These are phyloP conservation scores for Penicillium polonicum DNA, from an alignment of 2,329 filamentous ascomycete species.

Conservation along the genomic window DNA sequence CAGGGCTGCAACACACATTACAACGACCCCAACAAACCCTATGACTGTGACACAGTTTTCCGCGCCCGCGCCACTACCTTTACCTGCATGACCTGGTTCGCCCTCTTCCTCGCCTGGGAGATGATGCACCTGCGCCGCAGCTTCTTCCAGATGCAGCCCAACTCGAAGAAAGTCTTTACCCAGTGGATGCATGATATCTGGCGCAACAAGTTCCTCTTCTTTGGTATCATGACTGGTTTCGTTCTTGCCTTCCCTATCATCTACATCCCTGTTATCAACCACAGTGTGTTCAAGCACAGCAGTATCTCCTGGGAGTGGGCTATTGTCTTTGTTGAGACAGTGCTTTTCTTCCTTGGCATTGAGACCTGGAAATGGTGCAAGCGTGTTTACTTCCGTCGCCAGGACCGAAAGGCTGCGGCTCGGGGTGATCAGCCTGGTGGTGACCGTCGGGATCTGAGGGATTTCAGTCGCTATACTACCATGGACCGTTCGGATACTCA, in stretches of 20 bases:
- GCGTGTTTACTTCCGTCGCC: conserved; percentile 52
- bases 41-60: conserved; percentile 62
- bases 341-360: conserved; percentile 63
- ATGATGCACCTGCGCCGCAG: conserved; percentile 70
- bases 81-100: conserved; percentile 72
- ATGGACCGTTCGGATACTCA: conserved; percentile 35
- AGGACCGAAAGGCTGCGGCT: conserved; percentile 15
- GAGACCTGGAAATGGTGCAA: conserved; percentile 69
- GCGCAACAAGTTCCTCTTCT: conserved; percentile 72
- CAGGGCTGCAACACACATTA: conserved; percentile 61
- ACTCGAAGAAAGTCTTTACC: conserved; percentile 59
- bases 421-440: conserved; percentile 3
- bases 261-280: conserved; percentile 69
- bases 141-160: conserved; percentile 72
- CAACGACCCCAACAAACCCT: conserved; percentile 31
- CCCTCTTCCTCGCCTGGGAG: conserved; percentile 75
- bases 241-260: conserved; percentile 59
- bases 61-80: conserved; percentile 72
- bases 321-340: conserved; percentile 60
- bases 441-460: conserved; percentile 17
- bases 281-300: conserved; percentile 63
- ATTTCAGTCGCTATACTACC: conserved; percentile 35
- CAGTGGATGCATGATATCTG: conserved; percentile 68
- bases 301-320: conserved; percentile 70
- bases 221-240: conserved; percentile 59